These are phyloP conservation scores for Aureoboletus auriporus DNA, from an alignment of 768 basidiomycete genomes.

Conservation along the genomic window DNA sequence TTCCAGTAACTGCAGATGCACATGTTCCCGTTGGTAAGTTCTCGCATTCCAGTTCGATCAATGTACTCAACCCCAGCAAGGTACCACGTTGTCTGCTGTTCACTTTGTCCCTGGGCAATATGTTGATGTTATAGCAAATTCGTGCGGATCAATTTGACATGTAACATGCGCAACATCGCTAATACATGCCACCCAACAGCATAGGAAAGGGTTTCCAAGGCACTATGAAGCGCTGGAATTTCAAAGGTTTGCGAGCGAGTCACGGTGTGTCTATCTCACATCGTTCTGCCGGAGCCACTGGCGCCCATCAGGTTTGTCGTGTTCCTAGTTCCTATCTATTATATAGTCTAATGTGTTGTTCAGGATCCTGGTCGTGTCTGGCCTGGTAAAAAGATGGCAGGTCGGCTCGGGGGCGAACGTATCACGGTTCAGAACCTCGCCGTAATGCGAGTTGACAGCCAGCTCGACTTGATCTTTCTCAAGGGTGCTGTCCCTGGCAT, in stretches of 20 bases:
- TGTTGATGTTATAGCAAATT: constrained; percentile 87
- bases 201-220: constrained; percentile 98
- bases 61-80: constrained; percentile 34
- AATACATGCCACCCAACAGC: constrained; percentile 37
- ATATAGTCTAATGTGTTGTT: constrained; percentile 3
- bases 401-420: constrained; percentile 81
- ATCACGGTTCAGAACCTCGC: constrained; percentile 85
- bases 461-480: constrained; percentile 85
- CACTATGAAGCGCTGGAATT: constrained; percentile 94
- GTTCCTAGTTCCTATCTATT: not conserved
- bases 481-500: constrained; percentile 88
- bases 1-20: constrained; percentile 84
- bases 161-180: constrained; percentile 1
- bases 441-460: constrained; percentile 83
- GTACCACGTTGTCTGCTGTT: constrained; percentile 82
- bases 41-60: not conserved
- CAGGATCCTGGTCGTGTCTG: constrained; percentile 95
- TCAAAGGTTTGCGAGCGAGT: constrained; percentile 85
- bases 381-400: constrained; percentile 99
- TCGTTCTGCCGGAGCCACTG: constrained; percentile 89
- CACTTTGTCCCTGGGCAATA: constrained; percentile 98
- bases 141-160: constrained; percentile 47
- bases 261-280: constrained; percentile 97
- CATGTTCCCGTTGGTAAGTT: constrained; percentile 81
- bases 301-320: constrained; percentile 81